These are phyloP conservation scores for Martensiomyces pterosporus DNA, from an alignment of 192 early-diverging fungal genomes.

Conservation along the genomic window DNA sequence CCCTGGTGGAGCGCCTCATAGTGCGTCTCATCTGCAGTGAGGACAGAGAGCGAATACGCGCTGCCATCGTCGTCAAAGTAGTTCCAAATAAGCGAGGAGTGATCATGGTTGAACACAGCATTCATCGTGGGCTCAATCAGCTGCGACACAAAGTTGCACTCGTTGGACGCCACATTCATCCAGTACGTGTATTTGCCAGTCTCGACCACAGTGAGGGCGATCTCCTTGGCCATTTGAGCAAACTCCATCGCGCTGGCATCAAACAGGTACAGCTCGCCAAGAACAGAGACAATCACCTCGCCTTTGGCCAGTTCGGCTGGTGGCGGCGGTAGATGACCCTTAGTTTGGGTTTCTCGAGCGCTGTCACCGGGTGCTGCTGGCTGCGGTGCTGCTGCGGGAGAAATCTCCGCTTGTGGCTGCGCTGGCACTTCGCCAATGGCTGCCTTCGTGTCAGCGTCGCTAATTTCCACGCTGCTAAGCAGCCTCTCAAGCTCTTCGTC, in stretches of 20 bases:
- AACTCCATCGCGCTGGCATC: constrained; percentile 53
- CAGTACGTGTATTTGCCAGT: constrained; percentile 47
- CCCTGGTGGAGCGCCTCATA: constrained; percentile 60
- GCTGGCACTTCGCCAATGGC: too few relatives aligned
- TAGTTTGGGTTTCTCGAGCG: constrained; percentile 1
- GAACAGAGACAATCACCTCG: constrained; percentile 46
- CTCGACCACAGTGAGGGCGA: constrained; percentile 36
- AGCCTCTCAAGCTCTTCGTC: constrained; percentile 35
- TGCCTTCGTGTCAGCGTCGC: constrained; percentile 15
- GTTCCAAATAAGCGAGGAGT: constrained; percentile 78
- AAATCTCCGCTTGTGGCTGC: too few relatives aligned
- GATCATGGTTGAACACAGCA: constrained; percentile 66
- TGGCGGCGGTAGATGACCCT: constrained; percentile 20
- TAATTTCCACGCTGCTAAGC: constrained; percentile 30
- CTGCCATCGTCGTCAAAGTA: constrained; percentile 56
- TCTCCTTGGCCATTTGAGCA: constrained; percentile 52
- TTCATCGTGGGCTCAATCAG: constrained; percentile 71
- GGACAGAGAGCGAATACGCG: constrained; percentile 74
- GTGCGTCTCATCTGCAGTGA: constrained; percentile 52
- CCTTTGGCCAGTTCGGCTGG: constrained; percentile 38
- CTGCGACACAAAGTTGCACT: constrained; percentile 51
- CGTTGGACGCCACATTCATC: constrained; percentile 53
- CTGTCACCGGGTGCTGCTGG: too few relatives aligned
- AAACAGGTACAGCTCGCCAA: constrained; percentile 65
- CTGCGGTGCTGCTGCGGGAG: neutral